These are phyloP conservation scores for Barnettozyma wickerhamii DNA, from an alignment of 805 yeast species.

Conservation along the genomic window DNA sequence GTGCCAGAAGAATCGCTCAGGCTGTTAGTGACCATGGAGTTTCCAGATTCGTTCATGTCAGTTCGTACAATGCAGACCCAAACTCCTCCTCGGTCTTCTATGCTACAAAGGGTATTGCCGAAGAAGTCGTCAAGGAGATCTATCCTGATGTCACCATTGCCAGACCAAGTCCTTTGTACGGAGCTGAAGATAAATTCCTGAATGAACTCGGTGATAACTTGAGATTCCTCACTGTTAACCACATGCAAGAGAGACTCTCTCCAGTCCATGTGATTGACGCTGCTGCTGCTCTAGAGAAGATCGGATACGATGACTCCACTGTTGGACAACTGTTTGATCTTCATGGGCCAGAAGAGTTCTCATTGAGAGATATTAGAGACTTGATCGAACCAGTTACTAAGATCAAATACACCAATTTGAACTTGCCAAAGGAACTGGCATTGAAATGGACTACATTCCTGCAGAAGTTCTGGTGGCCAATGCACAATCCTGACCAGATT, in stretches of 20 bases:
- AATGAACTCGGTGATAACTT: slow-evolving; percentile 53
- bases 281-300: slow-evolving; percentile 71
- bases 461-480: slow-evolving; percentile 40
- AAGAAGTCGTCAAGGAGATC: slow-evolving; percentile 60
- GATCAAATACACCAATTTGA: slow-evolving; percentile 33
- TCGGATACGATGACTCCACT: slow-evolving; percentile 79
- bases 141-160: slow-evolving; percentile 78
- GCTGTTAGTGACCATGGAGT: slow-evolving; percentile 67
- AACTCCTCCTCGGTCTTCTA: slow-evolving; percentile 64
- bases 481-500: slow-evolving; percentile 64
- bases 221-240: slow-evolving; percentile 62
- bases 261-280: slow-evolving; percentile 80
- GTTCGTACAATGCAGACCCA: slow-evolving; percentile 71
- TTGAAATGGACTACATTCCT: slow-evolving; percentile 30
- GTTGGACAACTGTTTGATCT: slow-evolving; percentile 73
- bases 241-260: slow-evolving; percentile 53
- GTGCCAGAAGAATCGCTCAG: slow-evolving; percentile 70
- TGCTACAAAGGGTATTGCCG: slow-evolving; percentile 78
- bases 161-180: slow-evolving; percentile 79
- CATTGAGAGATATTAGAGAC: slow-evolving; percentile 61
- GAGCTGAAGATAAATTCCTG: slow-evolving; percentile 67
- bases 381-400: slow-evolving; percentile 61
- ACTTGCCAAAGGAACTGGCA: slow-evolving; percentile 36
- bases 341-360: slow-evolving; percentile 63
- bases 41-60: slow-evolving; percentile 73